Conservation (phyloP, 805 yeast species). For the Cyberlindnera xylosilytica region DNA sequence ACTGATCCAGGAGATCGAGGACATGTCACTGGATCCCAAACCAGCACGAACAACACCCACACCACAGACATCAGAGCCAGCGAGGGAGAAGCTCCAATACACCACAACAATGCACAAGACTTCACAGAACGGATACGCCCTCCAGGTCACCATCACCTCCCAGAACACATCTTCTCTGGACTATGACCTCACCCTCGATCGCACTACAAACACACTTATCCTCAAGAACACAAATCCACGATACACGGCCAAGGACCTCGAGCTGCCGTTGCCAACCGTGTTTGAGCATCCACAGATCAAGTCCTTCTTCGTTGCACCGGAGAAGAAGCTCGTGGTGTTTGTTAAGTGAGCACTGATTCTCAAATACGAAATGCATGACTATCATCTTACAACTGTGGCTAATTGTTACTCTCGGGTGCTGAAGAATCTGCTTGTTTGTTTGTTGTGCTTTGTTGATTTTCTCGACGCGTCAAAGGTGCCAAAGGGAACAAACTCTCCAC, state of each 20-base stretch:
- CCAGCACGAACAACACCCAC: background rate
- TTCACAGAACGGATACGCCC: slow-evolving; percentile 29
- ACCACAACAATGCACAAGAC: slow-evolving; percentile 28
- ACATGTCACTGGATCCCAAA: slow-evolving; percentile 24
- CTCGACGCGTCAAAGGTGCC: too few relatives aligned
- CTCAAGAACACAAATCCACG: slow-evolving; percentile 30
- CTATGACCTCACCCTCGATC: slow-evolving; percentile 31
- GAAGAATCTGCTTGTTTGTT: too few relatives aligned
- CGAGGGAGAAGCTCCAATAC: slow-evolving; percentile 21
- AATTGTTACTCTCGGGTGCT: too few relatives aligned
- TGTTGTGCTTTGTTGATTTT: too few relatives aligned
- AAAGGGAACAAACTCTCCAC: too few relatives aligned
- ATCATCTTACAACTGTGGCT: too few relatives aligned
- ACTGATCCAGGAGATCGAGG: slow-evolving; percentile 53
- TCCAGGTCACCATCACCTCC: slow-evolving; percentile 36
- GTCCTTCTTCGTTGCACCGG: slow-evolving; percentile 29
- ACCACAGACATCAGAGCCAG: background rate
- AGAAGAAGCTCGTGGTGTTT: slow-evolving; percentile 31
- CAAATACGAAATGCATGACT: too few relatives aligned
- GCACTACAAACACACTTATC: slow-evolving; percentile 28
- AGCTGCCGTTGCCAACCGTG: slow-evolving; percentile 37
- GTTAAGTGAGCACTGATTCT: too few relatives aligned
- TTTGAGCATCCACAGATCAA: slow-evolving; percentile 24
- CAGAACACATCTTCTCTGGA: slow-evolving; percentile 32
- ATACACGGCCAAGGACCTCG: slow-evolving; percentile 26